Conservation (phyloP, 116 monocot genomes). For the Posidonia oceanica region DNA sequence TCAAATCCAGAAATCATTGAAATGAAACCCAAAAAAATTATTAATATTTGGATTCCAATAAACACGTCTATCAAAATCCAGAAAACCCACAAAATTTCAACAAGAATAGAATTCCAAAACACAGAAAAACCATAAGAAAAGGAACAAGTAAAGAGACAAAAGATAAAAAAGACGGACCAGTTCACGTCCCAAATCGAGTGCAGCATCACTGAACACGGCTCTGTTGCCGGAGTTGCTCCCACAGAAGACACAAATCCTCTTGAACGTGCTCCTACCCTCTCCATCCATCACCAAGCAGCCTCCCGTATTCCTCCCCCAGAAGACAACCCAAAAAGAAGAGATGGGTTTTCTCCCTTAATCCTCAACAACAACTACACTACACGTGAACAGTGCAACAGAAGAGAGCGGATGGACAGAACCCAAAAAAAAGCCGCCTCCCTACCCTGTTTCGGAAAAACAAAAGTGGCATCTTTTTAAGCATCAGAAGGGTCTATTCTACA, state of each 20-base stretch:
- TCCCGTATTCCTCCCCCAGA: too few relatives aligned
- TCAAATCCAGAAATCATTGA: neutral
- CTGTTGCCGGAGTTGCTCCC: slow-evolving; percentile 56
- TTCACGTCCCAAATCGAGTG: slow-evolving; percentile 41
- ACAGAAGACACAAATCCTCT: slow-evolving; percentile 49
- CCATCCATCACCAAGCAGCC: neutral
- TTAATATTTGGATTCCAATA: neutral
- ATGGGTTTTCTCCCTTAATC: neutral
- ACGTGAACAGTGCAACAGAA: too few relatives aligned
- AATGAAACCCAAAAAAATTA: neutral
- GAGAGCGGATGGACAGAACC: too few relatives aligned
- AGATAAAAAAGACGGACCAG: slow-evolving; percentile 15
- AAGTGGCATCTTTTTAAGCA: too few relatives aligned
- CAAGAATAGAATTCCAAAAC: too few relatives aligned
- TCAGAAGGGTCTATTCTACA: too few relatives aligned
- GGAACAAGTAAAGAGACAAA: neutral
- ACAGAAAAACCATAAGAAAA: neutral
- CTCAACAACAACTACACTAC: too few relatives aligned
- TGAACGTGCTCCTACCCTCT: slow-evolving; percentile 27
- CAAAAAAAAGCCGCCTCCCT: too few relatives aligned
- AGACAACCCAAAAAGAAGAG: neutral
- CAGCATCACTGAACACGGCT: slow-evolving; percentile 35
- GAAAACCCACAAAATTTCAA: too few relatives aligned
- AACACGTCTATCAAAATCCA: too few relatives aligned
- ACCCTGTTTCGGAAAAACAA: too few relatives aligned